Conservation (phyloP, 208 protist species). For the Leishmania mexicana region DNA sequence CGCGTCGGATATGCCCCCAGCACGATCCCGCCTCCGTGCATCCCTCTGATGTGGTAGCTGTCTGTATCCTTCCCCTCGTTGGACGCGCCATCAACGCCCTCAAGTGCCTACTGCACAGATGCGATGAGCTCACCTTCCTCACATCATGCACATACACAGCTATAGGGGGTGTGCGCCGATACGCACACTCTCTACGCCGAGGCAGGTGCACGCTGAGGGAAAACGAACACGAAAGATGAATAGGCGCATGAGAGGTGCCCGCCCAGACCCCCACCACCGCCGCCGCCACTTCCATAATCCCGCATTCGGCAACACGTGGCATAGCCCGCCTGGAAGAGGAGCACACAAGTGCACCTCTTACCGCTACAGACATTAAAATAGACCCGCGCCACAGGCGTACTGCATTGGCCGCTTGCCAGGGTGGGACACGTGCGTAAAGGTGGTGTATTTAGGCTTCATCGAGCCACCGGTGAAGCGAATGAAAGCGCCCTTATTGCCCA, state of each 20-base stretch:
- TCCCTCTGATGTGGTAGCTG: not conserved
- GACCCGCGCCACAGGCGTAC: slow-evolving; percentile 66
- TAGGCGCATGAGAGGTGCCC: not conserved
- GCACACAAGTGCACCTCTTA: not conserved
- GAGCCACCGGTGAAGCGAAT: slow-evolving; percentile 83
- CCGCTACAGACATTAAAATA: slow-evolving; percentile 35
- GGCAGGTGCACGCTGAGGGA: not conserved
- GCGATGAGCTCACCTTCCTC: not conserved
- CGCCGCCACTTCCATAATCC: not conserved
- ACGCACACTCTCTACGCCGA: not conserved
- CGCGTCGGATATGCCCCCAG: not conserved
- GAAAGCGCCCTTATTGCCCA: slow-evolving; percentile 93
- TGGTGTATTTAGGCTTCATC: slow-evolving; percentile 81
- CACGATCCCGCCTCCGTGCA: not conserved
- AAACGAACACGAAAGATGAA: not conserved
- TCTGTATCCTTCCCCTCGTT: not conserved
- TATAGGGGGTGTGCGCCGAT: not conserved
- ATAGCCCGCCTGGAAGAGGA: not conserved
- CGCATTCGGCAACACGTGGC: not conserved
- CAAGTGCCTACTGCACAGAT: not conserved
- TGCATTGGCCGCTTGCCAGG: slow-evolving; percentile 85
- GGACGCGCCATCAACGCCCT: not conserved
- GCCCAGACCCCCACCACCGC: not conserved
- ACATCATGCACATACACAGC: not conserved
- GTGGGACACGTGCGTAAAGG: slow-evolving; percentile 71